Evolutionary conservation across 1,139 yeast genomes (phyloP), one percentile per base, ranked within the genome.

Genomic region (Waltiozyma sp.): DNA sequence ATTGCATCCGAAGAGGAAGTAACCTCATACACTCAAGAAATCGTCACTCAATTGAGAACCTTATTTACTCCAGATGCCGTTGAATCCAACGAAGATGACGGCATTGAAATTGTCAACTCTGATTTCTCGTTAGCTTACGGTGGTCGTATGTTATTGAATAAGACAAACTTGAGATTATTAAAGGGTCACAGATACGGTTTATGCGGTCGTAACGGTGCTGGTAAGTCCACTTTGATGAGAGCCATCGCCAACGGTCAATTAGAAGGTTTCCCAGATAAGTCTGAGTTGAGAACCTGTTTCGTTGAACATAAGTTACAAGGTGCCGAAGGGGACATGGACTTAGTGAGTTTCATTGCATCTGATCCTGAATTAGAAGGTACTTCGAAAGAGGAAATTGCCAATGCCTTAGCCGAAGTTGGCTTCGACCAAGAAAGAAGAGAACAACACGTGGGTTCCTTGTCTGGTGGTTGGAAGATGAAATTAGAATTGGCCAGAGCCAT

Each of bases 391-490:
- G 94, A 83, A 43, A 87, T 91, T 59, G 65, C 91, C 23, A 62
- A 61, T 2, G 96, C 96, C 26, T 73, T 91, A 50, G 76, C 68
- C 41, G 77, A 77, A 44, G 97, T 91, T 61, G 98, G 97, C 3
- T 91, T 91, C 64, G 81, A 93, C 50, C 91, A 83, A 42, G 93
- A 83, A 60, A 78, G 96, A 70, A 75, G 94, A 58, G 72, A 74
- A 31, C 96, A 89, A 66, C 75, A 86, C 43, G 96, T 91, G 48
- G 96, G 96, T 38, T 85, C 97, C 2, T 72, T 91, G 50, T 87
- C 96, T 46, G 98, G 98, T 65, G 98, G 98, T 62, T 88, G 96
- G 96, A 91, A 91, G 68, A 91, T 91, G 98, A 91, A 91, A 70
- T 75, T 91, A 53, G 98, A 89, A 65, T 73, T 91, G 59, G 98